Evolutionary conservation across 805 yeast species (phyloP).

Genomic region (Saccharomycopsis sp.): DNA sequence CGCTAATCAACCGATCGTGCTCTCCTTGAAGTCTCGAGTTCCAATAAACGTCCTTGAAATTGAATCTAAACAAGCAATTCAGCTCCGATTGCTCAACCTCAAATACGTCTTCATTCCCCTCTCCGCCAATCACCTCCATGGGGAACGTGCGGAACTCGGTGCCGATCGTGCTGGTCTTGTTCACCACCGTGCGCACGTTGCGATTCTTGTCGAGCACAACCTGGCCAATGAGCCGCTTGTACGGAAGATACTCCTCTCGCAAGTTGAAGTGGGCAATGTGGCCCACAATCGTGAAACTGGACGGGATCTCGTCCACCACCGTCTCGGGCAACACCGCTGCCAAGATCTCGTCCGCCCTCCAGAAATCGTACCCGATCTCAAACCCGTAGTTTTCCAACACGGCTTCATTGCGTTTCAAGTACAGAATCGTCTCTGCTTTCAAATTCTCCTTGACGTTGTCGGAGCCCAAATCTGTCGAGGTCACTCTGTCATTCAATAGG

Average conservation of each 20-base stretch:
- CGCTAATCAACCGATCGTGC: conserved; percentile 67
- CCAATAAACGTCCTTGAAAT: conserved; percentile 95
- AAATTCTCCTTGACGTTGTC: conserved; percentile 33
- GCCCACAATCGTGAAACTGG: conserved; percentile 89
- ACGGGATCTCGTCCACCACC: conserved; percentile 63
- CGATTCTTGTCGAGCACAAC: conserved; percentile 79
- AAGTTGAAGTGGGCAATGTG: conserved; percentile 91
- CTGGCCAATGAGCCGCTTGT: conserved; percentile 73
- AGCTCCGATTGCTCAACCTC: conserved; percentile 81
- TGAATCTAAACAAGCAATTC: conserved; percentile 77
- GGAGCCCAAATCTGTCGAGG: conserved; percentile 22
- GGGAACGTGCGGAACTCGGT: conserved; percentile 84
- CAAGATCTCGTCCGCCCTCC: conserved; percentile 86
- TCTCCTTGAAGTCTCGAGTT: conserved; percentile 91
- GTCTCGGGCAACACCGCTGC: conserved; percentile 68
- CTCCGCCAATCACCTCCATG: conserved; percentile 92
- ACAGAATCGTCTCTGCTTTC: conserved; percentile 32
- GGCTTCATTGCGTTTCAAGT: conserved; percentile 40
- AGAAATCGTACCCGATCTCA: conserved; percentile 59
- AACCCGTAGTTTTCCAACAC: conserved; percentile 45
- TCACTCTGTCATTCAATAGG: conserved; percentile 46
- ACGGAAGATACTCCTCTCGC: conserved; percentile 77
- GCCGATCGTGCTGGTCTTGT: conserved; percentile 79
- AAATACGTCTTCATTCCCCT: conserved; percentile 82
- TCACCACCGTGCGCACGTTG: conserved; percentile 80